A percentile compares a stretch with the other conserved stretches of the same genome.
phyloP scores from a whole-genome alignment of 2,329 filamentous ascomycete species.

The Xylariaceae sp. region DNA sequence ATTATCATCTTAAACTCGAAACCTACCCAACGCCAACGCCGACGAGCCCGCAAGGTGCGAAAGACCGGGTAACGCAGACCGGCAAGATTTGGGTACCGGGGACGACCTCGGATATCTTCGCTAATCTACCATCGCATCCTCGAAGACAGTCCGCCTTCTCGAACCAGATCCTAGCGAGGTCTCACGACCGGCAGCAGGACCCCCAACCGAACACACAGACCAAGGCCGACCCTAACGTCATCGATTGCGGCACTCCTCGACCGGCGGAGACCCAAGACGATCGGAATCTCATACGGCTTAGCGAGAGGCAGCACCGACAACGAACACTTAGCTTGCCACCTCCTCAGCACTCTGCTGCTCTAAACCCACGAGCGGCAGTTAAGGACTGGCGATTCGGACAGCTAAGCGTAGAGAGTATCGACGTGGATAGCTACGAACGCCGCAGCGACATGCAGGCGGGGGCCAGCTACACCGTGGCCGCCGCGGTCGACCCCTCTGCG shows the following conservation, averaged over 20 bases:
- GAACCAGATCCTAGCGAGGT: constrained; percentile 8
- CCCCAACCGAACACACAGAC: constrained; percentile 15
- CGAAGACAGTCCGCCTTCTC: constrained; percentile 24
- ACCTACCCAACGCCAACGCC: constrained; percentile 56
- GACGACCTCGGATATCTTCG: constrained; percentile 54
- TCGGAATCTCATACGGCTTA: constrained; percentile 43
- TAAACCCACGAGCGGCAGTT: constrained; percentile 52
- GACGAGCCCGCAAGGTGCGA: constrained; percentile 15
- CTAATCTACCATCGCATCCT: constrained; percentile 56
- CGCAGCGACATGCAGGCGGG: constrained; percentile 40
- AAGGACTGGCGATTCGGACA: constrained; percentile 80
- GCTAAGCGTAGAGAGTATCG: constrained; percentile 80
- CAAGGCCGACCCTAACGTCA: constrained; percentile 39
- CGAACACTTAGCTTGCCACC: constrained; percentile 46
- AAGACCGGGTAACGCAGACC: constrained; percentile 13
- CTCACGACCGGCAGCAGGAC: constrained; percentile 15
- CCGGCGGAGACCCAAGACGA: constrained; percentile 37
- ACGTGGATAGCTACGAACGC: constrained; percentile 56
- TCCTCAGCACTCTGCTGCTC: constrained; percentile 47
- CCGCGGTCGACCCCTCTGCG: constrained; percentile 56
- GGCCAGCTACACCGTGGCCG: constrained; percentile 51
- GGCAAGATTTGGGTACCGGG: constrained; percentile 54
- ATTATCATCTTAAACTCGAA: constrained; percentile 69
- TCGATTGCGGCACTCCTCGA: constrained; percentile 53
- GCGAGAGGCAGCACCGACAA: constrained; percentile 44